Percentiles rank a stretch among this genome's conserved stretches.
phyloP scores from a whole-genome alignment of 441 rosid genomes.

The Geranium incanum region DNA sequence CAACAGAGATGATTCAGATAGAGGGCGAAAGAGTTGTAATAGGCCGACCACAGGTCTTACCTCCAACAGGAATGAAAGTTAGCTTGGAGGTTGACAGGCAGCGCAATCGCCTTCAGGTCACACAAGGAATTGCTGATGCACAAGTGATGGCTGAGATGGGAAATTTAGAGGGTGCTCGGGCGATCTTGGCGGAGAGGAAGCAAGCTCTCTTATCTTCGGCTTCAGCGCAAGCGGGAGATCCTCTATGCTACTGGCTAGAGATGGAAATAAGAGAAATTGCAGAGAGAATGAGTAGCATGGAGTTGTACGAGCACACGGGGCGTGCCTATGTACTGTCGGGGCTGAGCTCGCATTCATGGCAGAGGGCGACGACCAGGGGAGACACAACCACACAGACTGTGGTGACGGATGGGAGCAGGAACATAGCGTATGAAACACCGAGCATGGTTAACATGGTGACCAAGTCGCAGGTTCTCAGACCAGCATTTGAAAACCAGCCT shows the following conservation, averaged over 20 bases:
- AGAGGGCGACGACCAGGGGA: conserved; percentile 64
- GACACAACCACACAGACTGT: conserved; percentile 34
- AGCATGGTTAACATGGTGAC: conserved; percentile 67
- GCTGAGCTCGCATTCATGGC: conserved; percentile 72
- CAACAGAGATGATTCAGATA: conserved; percentile 34
- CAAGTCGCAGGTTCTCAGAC: conserved; percentile 39
- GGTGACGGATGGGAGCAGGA: conserved; percentile 24
- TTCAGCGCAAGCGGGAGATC: conserved; percentile 42
- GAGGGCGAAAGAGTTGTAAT: conserved; percentile 39
- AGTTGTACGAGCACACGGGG: conserved; percentile 47
- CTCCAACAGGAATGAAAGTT: conserved; percentile 26
- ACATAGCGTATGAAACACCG: conserved; percentile 52
- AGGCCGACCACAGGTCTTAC: conserved; percentile 27
- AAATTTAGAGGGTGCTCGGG: conserved; percentile 42
- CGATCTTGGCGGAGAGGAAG: conserved; percentile 41
- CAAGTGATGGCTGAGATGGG: conserved; percentile 50
- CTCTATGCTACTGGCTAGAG: conserved; percentile 38
- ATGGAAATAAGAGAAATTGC: conserved; percentile 61
- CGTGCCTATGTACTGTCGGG: conserved; percentile 67
- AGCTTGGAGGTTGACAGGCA: conserved; percentile 65
- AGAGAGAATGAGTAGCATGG: conserved; percentile 62
- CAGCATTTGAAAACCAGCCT: neutral
- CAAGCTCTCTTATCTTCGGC: conserved; percentile 33
- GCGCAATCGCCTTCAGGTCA: conserved; percentile 52
- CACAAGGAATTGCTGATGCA: conserved; percentile 62